Evolutionary conservation across 1,284 basidiomycete genomes (phyloP), one percentile per base, ranked within the genome.

Genomic region (Cystobasidium pallidum): DNA sequence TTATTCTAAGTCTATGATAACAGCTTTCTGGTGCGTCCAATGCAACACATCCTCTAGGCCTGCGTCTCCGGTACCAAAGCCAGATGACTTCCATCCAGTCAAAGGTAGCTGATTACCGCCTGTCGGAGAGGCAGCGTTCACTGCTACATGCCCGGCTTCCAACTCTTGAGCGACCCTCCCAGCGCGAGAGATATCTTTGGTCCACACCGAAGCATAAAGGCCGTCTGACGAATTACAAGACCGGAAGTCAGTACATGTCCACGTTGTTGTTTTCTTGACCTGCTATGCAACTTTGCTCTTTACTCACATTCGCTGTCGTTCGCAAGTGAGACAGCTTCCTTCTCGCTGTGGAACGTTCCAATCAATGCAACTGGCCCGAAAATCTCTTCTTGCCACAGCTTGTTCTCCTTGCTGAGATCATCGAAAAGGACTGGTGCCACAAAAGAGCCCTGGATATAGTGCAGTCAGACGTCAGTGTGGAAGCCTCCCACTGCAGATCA

Each of bases 11-110:
- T 72, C 66, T 63, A 72, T 72, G 54, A 72, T 41, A 15, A 72
- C 64, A 10, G 64, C 32, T 51, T 72, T 72, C 63, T 57, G 54
- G 21, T 72, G 63, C 26, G 70, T 72, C 70, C 70, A 72, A 15
- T 65, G 52, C 32, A 57, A 39, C 15, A 66, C 21, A 28, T 51
- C 49, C 8, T 72, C 64, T 6, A 66, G 36, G 8, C 54, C 54
- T 19, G 28, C 28, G 34, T 55, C 54, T 30, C 54, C 54, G 32
- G 30, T 47, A 39, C 72, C 43, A 15, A 52, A 34, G 63, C 89
- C 89, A 73, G 85, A 87, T 78, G 88, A 88, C 82, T 94, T 94
- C 84, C 91, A 94, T 15, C 94, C 94, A 26, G 94, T 94, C 77
- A 96, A 95, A 0, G 94, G 93, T 45, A 91, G 90, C 91, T 91